Evolutionary conservation across 805 yeast species (phyloP).

Genomic region (Spathaspora passalidarum): DNA sequence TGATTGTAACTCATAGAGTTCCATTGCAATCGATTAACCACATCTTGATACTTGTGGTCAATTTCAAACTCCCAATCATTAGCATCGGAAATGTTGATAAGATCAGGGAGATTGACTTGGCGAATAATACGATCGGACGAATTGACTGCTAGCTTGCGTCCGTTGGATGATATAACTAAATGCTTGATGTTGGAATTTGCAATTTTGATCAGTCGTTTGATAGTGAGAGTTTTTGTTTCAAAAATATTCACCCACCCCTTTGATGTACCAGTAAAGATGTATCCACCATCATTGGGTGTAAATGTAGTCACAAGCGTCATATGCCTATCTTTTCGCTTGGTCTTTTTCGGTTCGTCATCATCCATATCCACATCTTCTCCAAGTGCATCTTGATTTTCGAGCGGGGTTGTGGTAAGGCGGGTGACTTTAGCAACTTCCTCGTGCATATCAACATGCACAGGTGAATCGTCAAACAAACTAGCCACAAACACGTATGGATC

Average conservation of each 20-base stretch:
- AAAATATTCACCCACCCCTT: constrained; percentile 72
- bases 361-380: constrained; percentile 15
- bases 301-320: constrained; percentile 50
- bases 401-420: constrained; percentile 16
- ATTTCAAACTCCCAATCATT: constrained; percentile 52
- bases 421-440: constrained; percentile 17
- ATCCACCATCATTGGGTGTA: constrained; percentile 48
- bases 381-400: constrained; percentile 9
- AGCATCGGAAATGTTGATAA: constrained; percentile 25
- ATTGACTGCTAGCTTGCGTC: constrained; percentile 65
- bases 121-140: constrained; percentile 75
- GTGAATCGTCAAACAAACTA: constrained; percentile 61
- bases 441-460: constrained; percentile 47
- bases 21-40: constrained; percentile 87
- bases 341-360: constrained; percentile 11
- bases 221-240: constrained; percentile 21
- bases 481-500: constrained; percentile 52
- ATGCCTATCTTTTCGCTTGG: constrained; percentile 28
- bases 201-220: constrained; percentile 52
- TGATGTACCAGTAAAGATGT: constrained; percentile 71
- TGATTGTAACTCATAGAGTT: constrained; percentile 73
- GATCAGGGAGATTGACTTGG: constrained; percentile 52
- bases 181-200: constrained; percentile 71
- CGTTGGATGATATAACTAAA: constrained; percentile 55
- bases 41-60: constrained; percentile 85